Conservation (phyloP, 2,329 filamentous ascomycete genomes). For the Nannizzia gypsea region DNA sequence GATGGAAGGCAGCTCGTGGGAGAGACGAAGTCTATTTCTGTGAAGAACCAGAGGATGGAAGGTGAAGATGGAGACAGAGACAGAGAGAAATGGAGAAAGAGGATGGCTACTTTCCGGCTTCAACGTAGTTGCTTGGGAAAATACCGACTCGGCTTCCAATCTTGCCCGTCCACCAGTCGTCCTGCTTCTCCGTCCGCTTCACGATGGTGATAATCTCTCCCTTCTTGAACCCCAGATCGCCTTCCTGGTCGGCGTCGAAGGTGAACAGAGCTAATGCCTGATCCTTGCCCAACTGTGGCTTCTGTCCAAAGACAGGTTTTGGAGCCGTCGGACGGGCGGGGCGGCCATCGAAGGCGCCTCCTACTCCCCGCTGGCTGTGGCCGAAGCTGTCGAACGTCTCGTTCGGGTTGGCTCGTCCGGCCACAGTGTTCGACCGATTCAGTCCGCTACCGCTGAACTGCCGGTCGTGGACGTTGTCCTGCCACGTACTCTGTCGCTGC, state of each 20-base stretch:
- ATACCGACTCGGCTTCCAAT: conserved; percentile 78
- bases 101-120: conserved; percentile 19
- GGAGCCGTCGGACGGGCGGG: conserved; percentile 74
- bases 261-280: conserved; percentile 86
- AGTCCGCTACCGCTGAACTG: conserved; percentile 20
- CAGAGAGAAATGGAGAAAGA: background rate
- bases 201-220: conserved; percentile 90
- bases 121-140: conserved; percentile 51
- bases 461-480: conserved; percentile 39
- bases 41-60: background rate
- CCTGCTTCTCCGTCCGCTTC: conserved; percentile 86
- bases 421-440: conserved; percentile 24
- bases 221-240: conserved; percentile 92
- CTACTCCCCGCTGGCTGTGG: background rate
- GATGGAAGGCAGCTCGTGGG: background rate
- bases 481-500: conserved; percentile 38
- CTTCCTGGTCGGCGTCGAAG: conserved; percentile 86
- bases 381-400: conserved; percentile 24
- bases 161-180: conserved; percentile 96
- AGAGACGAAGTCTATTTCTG: background rate
- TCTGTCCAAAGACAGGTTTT: conserved; percentile 65
- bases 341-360: conserved; percentile 44
- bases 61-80: background rate
- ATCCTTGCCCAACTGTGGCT: conserved; percentile 40
- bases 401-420: conserved; percentile 21